Conservation (phyloP, 352 stramenopile genomes). For the Phytophthora quininea region DNA sequence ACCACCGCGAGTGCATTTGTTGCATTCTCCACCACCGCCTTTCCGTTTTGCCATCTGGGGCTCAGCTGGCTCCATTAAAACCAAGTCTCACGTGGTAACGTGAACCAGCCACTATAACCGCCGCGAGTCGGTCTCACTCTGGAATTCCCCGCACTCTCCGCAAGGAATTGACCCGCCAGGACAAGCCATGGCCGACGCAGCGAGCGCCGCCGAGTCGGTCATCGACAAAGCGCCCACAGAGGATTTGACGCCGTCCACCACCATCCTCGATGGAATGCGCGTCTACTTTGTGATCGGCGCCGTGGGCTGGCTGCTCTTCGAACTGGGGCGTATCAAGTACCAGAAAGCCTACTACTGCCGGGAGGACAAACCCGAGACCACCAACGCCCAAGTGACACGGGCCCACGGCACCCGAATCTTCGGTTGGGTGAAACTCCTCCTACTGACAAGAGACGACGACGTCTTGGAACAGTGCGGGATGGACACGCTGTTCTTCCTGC, state of each 20-base stretch:
- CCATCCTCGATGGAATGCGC: slow-evolving; percentile 67
- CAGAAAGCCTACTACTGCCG: slow-evolving; percentile 76
- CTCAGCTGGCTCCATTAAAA: too few species aligned
- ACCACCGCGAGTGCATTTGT: too few species aligned
- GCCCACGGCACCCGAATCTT: slow-evolving; percentile 46
- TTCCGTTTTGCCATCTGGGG: too few species aligned
- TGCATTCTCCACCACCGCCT: too few species aligned
- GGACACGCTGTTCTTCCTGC: slow-evolving; percentile 83
- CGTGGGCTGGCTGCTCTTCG: slow-evolving; percentile 70
- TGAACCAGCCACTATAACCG: not conserved
- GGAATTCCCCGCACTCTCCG: not conserved
- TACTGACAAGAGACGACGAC: slow-evolving; percentile 70
- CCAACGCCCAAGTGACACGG: slow-evolving; percentile 45
- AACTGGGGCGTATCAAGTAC: slow-evolving; percentile 61
- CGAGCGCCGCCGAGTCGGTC: slow-evolving; percentile 36
- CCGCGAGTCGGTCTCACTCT: not conserved
- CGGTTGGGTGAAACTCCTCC: slow-evolving; percentile 62
- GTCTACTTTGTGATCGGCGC: slow-evolving; percentile 74
- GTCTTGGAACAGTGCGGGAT: slow-evolving; percentile 75
- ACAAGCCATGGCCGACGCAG: slow-evolving; percentile 33
- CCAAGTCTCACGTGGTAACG: too few species aligned
- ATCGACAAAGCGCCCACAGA: slow-evolving; percentile 39
- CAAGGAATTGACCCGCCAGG: not conserved
- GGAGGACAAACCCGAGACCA: slow-evolving; percentile 65
- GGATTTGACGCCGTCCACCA: slow-evolving; percentile 67